Conservation (phyloP, 2,329 filamentous ascomycete species). For the Xylaria sp. region DNA sequence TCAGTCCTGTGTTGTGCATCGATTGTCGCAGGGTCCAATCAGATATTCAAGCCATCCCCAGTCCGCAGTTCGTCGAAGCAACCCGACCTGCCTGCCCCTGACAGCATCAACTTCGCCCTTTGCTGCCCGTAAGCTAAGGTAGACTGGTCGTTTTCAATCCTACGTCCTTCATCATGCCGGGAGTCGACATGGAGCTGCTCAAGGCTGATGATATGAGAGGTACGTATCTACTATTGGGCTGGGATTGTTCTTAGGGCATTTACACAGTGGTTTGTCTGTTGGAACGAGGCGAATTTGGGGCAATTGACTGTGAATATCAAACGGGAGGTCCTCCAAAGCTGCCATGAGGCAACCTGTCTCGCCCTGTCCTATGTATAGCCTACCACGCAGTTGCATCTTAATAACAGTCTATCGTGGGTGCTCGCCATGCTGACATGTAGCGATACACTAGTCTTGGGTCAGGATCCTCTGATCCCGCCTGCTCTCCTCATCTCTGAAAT, state of each 20-base stretch:
- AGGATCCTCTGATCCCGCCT: constrained; percentile 92
- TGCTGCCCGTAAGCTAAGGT: neutral
- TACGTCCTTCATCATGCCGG: constrained; percentile 48
- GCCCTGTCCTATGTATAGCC: neutral
- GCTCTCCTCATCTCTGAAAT: constrained; percentile 88
- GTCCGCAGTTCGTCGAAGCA: constrained; percentile 1
- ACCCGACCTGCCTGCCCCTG: neutral
- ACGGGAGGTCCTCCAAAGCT: neutral
- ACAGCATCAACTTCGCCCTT: neutral
- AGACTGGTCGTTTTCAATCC: constrained; percentile 6
- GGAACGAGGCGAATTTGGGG: neutral
- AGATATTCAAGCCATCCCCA: neutral
- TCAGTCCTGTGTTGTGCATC: neutral
- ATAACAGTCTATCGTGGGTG: neutral
- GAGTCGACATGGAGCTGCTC: constrained; percentile 49
- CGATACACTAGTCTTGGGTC: constrained; percentile 77
- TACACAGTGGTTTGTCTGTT: neutral
- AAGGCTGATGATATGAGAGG: constrained; percentile 54
- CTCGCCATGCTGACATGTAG: constrained; percentile 47
- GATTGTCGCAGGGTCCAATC: neutral
- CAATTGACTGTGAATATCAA: neutral
- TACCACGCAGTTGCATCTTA: neutral
- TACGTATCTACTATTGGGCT: constrained; percentile 41
- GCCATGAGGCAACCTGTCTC: neutral
- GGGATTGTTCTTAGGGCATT: neutral